A percentile compares a stretch with the other conserved stretches of the same genome.
These are phyloP conservation scores for Aspergillus tamarii DNA, from an alignment of 2,329 filamentous ascomycete species.

Conservation along the genomic window DNA sequence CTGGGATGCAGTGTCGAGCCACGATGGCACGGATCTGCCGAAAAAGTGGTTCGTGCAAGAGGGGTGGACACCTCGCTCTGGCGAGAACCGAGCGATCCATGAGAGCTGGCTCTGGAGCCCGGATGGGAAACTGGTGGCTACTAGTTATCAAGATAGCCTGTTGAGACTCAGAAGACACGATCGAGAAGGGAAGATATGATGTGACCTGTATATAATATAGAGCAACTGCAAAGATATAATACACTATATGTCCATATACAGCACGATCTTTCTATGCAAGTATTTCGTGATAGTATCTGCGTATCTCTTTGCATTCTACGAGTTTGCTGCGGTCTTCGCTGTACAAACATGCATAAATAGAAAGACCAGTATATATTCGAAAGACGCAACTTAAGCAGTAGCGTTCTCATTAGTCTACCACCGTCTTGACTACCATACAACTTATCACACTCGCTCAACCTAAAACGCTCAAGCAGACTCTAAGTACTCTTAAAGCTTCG, in stretches of 20 bases:
- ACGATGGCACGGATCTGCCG: conserved; percentile 24
- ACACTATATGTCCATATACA: neutral
- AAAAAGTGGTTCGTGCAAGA: conserved; percentile 56
- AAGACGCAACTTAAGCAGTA: neutral
- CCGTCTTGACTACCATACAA: neutral
- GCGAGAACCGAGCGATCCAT: conserved; percentile 50
- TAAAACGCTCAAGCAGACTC: neutral
- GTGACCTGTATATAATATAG: neutral
- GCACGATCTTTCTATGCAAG: neutral
- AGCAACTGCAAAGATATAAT: neutral
- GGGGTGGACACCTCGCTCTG: conserved; percentile 49
- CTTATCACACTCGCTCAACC: neutral
- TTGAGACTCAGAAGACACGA: conserved; percentile 34
- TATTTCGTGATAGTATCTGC: neutral
- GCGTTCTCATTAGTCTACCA: neutral
- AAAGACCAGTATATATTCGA: neutral
- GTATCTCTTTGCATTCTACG: neutral
- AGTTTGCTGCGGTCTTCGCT: neutral
- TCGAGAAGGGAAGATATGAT: conserved; percentile 27
- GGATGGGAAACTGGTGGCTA: conserved; percentile 50
- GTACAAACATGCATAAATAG: neutral
- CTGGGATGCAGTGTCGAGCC: conserved; percentile 25
- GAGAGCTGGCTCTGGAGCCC: conserved; percentile 51
- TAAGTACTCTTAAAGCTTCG: conserved; percentile 20
- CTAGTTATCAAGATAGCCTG: conserved; percentile 55